These are phyloP conservation scores for Neckera pumila DNA, from an alignment of 225 moss, liverwort and hornwort genomes.

Conservation along the genomic window DNA sequence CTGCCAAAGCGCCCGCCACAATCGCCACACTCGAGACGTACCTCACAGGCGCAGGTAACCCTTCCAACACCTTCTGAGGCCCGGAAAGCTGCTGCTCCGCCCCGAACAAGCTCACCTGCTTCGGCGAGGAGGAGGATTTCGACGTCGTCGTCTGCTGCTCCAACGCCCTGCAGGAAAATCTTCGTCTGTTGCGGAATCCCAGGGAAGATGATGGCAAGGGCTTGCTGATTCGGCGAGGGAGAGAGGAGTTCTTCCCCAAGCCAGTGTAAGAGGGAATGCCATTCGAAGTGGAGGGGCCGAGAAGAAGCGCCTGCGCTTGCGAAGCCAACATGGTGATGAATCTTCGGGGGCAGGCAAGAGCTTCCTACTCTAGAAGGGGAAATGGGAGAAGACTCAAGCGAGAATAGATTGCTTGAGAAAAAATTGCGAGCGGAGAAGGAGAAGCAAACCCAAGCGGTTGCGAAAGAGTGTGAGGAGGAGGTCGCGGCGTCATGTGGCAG, in stretches of 20 bases:
- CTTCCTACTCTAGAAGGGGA: background rate
- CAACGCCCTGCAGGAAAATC: slow-evolving; percentile 21
- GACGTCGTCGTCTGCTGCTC: slow-evolving; percentile 16
- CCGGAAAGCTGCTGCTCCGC: slow-evolving; percentile 53
- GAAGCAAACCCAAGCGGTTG: background rate
- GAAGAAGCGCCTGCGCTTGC: slow-evolving; percentile 30
- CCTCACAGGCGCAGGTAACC: slow-evolving; percentile 63
- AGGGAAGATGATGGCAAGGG: background rate
- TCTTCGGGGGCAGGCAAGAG: background rate
- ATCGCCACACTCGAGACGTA: slow-evolving; percentile 64
- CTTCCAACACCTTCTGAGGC: slow-evolving; percentile 67
- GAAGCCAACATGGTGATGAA: slow-evolving; percentile 32
- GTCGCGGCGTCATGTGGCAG: background rate
- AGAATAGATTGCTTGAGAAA: background rate
- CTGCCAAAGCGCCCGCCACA: slow-evolving; percentile 80
- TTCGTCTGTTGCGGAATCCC: background rate
- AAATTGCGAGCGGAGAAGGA: background rate
- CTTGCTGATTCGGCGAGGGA: background rate
- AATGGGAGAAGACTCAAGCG: background rate
- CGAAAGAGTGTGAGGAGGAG: background rate
- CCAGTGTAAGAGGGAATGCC: slow-evolving; percentile 13
- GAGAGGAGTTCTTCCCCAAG: background rate
- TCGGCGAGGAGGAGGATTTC: background rate
- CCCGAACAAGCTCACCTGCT: slow-evolving; percentile 55
- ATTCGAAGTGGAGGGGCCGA: background rate